Base-by-base conservation (phyloP, 305 asterid genomes). In the Fraxinus angustifolia region DNA sequence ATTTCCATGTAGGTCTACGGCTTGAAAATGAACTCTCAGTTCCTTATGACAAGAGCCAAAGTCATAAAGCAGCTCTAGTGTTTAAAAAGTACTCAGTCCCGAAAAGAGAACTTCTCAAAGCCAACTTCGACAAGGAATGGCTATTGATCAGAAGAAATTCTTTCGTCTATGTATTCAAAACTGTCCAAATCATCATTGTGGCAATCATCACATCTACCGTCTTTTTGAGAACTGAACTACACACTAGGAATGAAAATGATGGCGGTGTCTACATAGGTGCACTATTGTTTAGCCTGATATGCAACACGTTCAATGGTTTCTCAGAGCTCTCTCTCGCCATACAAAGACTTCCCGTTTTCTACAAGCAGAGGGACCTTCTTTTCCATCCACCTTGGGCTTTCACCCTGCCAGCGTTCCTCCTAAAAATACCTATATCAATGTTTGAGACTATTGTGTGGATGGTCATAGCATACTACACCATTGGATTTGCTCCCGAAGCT, bases 381-480 rank as follows among this genome's bases (percentile, higher is more conserved):
- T 83, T 85, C 60, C 80, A 87, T 40, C 90, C 90, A 2, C 83
- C 84, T 2, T 87, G 90, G 90, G 85, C 87, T 26, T 87, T 80
- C 76, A 86, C 90, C 19, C 73, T 85, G 73, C 90, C 88, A 11
- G 76, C 78, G n/a, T 42, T 80, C 16, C 77, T 87, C 10, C 77
- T 85, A 0, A 81, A 77, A 56, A 48, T 85, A 35, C 88, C 90
- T 10, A 78, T 85, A 17, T 80, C 87, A 14, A 23, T 85, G 68
- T 38, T 87, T 3, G 87, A 81, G 60, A 4, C 86, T 14, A 70
- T 71, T 3, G 84, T 85, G 6, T 85, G 90, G 88, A 83, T 80
- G 40, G 72, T 26, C 62, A 60, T 75, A 33, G 80, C 85, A 17
- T 87, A 87, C 31, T 83, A 83, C 74, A 82, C 81, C 33, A 87